Conservation (phyloP, 441 rosid species). For the Corymbia citriodora region DNA sequence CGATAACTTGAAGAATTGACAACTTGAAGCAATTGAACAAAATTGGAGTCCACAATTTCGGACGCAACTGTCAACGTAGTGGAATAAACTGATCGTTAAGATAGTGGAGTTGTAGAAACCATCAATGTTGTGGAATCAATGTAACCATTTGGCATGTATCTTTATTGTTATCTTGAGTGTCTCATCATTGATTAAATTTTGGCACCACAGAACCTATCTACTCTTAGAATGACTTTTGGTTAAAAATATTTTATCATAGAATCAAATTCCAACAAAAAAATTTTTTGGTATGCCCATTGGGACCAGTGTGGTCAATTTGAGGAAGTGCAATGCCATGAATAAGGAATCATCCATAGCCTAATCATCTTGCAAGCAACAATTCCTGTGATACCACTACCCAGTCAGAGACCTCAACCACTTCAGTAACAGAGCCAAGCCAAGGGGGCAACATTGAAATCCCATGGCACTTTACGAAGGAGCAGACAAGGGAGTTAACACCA, state of each 20-base stretch:
- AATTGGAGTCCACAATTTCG: neutral
- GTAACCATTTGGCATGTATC: neutral
- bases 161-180: neutral
- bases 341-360: neutral
- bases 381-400: too few relatives aligned
- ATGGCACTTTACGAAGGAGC: neutral
- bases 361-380: too few relatives aligned
- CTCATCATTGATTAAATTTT: neutral
- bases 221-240: neutral
- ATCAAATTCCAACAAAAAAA: neutral
- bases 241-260: too few relatives aligned
- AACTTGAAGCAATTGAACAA: neutral
- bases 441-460: neutral
- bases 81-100: neutral
- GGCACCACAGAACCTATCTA: neutral
- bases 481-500: neutral
- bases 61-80: neutral
- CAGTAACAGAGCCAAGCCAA: neutral
- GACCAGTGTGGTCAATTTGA: too few relatives aligned
- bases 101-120: neutral
- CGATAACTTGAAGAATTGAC: neutral
- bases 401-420: neutral
- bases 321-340: too few relatives aligned
- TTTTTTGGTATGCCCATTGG: too few relatives aligned
- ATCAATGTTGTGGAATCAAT: neutral